phyloP scores from a whole-genome alignment of 2,329 filamentous ascomycete genomes.

The Daldinia eschscholtzii region DNA sequence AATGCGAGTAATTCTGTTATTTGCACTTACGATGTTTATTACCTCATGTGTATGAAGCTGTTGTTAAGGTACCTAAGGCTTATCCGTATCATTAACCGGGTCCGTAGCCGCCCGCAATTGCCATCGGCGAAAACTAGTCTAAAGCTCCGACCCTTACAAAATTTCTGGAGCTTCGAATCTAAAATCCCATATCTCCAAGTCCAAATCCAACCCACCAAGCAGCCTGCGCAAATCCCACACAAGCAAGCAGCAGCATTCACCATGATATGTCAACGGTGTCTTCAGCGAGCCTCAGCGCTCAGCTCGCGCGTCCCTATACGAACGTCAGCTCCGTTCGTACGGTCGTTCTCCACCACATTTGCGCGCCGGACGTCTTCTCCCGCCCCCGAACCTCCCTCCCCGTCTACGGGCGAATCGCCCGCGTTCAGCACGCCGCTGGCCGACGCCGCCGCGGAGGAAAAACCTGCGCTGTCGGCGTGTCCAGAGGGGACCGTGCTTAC shows the following conservation, averaged over 20 bases:
- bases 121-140: conserved; percentile 45
- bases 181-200: conserved; percentile 13
- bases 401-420: conserved; percentile 45
- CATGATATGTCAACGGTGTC: conserved; percentile 63
- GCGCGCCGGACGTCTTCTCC: conserved; percentile 51
- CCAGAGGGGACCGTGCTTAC: conserved; percentile 76
- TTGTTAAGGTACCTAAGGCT: not conserved
- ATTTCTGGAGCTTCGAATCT: conserved; percentile 49
- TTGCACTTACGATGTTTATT: not conserved
- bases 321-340: conserved; percentile 43
- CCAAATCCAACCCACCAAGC: conserved; percentile 16
- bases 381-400: conserved; percentile 52
- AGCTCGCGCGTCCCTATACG: conserved; percentile 38
- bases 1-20: not conserved
- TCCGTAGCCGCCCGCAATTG: conserved; percentile 2
- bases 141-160: conserved; percentile 51
- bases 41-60: conserved; percentile 2
- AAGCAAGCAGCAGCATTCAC: conserved; percentile 9
- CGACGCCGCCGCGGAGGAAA: conserved; percentile 40
- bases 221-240: conserved; percentile 6
- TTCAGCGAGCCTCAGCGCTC: conserved; percentile 60
- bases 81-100: conserved; percentile 11
- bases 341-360: conserved; percentile 58
- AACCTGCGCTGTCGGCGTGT: conserved; percentile 63
- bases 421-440: conserved; percentile 49